phyloP scores from a whole-genome alignment of 805 yeast genomes.

The Blastobotrys chiropterorum region DNA sequence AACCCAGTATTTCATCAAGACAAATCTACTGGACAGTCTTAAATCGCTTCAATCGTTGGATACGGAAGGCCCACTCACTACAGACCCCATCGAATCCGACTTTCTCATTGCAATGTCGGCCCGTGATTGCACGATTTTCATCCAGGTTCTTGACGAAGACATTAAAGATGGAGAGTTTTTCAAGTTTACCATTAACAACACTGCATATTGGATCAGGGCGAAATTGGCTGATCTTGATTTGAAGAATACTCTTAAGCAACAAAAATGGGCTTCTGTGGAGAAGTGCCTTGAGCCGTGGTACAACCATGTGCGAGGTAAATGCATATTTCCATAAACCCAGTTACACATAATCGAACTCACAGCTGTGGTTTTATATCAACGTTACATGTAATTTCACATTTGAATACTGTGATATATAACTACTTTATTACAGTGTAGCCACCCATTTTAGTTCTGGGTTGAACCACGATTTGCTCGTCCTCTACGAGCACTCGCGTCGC shows the following conservation, averaged over 20 bases:
- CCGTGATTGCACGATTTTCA: slow-evolving; percentile 51
- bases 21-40: slow-evolving; percentile 23
- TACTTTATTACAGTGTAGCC: no score
- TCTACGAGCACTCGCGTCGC: slow-evolving; percentile 1
- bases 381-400: no score
- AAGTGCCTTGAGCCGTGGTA: slow-evolving; percentile 13
- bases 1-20: neutral
- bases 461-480: neutral
- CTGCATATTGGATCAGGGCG: slow-evolving; percentile 29
- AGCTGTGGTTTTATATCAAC: no score
- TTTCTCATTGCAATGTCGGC: slow-evolving; percentile 47
- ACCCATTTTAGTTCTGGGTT: no score
- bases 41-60: slow-evolving; percentile 26
- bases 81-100: slow-evolving; percentile 33
- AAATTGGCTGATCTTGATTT: slow-evolving; percentile 48
- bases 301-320: neutral
- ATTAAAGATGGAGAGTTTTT: neutral
- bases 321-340: neutral
- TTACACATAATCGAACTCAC: no score
- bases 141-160: slow-evolving; percentile 34
- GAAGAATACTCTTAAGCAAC: slow-evolving; percentile 38
- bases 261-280: slow-evolving; percentile 46
- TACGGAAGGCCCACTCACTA: slow-evolving; percentile 22
- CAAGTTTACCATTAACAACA: neutral
- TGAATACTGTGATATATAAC: no score